Evolutionary conservation across 2,329 filamentous ascomycete species (phyloP), one percentile per base, ranked within the genome.

Genomic region (Mycosphaerella sp.): DNA sequence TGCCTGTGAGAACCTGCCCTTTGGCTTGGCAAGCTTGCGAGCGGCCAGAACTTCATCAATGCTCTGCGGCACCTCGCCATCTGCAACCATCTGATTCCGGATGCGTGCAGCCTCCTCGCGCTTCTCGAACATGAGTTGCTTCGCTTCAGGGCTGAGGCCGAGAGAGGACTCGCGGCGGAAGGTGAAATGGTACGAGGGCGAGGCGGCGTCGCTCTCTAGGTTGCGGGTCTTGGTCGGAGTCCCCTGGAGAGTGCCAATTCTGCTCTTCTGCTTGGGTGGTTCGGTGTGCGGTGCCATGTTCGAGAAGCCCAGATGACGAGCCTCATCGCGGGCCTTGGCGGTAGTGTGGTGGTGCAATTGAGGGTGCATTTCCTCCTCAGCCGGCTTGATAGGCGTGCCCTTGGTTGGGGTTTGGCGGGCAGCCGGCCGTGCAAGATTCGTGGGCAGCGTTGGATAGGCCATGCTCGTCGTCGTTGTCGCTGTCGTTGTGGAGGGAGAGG

Each of bases 341-440:
- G 86, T 90, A 58, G 77, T 84, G 48, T 80, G 78, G 51, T 93
- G 88, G 50, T 82, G 80, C 66, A 86, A 87, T 73, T 86, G 87
- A 7, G 91, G 91, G 66, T 96, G 90, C 90, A 96, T 96, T 68
- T 95, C 89, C 53, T 84, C 81, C 57, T 78, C 78, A 42, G 85
- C 75, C 18, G 88, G 86, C 71, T 86, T 85, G 59, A 85, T 73
- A 5, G 82, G 78, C 3, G 82, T 81, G 12, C 77, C 79, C 35
- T 80, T 80, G 36, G 75, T 77, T 4, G 89, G 89, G 1, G 86
- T 76, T 49, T 49, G 72, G 61, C 46, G 44, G 6, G 44, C 41
- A 18, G 45, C 18, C 1, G 30, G 27, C 21, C 17, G 47, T n/a
- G 42, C 28, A 16, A 49, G 60, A 40, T 49, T 65, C 56, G 35